phyloP scores from a whole-genome alignment of 106 monocot genomes.

The Triglochin maritima region DNA sequence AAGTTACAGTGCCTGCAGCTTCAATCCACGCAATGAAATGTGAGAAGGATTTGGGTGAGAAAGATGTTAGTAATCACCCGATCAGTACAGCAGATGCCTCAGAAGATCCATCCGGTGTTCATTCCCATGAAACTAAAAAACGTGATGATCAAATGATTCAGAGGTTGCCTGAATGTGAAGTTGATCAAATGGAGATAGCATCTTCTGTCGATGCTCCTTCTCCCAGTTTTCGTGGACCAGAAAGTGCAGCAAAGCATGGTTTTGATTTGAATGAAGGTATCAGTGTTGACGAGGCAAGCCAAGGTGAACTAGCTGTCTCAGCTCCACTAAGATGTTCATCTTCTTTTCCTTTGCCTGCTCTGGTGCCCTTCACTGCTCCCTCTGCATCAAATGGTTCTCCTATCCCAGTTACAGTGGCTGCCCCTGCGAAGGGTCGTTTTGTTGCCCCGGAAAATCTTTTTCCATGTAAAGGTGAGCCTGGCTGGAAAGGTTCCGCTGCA shows the following conservation, averaged over 20 bases:
- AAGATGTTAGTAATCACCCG: too few relatives aligned
- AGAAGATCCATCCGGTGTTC: too few relatives aligned
- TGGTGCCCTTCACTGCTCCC: constrained; percentile 4
- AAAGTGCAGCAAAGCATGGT: neutral
- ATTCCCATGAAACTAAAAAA: too few relatives aligned
- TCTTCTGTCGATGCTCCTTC: neutral
- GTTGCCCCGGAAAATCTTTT: constrained; percentile 57
- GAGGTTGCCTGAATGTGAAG: too few relatives aligned
- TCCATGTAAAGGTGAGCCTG: constrained; percentile 41
- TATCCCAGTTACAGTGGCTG: constrained; percentile 25
- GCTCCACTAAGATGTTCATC: neutral
- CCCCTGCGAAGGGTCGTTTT: constrained; percentile 78
- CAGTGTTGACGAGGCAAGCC: constrained; percentile 3
- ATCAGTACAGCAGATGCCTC: too few relatives aligned
- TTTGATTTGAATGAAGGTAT: constrained; percentile 18
- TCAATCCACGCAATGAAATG: too few relatives aligned
- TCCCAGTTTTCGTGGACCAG: neutral
- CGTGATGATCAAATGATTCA: too few relatives aligned
- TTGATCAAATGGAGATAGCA: too few relatives aligned
- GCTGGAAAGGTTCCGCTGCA: constrained; percentile 96
- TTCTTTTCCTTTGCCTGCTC: neutral
- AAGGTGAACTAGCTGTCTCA: constrained; percentile 1
- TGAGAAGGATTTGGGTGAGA: too few relatives aligned
- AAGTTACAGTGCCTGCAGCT: too few relatives aligned
- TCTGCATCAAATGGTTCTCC: constrained; percentile 1